phyloP scores from a whole-genome alignment of 1,284 basidiomycete genomes.

The Fomitopsis palustris region DNA sequence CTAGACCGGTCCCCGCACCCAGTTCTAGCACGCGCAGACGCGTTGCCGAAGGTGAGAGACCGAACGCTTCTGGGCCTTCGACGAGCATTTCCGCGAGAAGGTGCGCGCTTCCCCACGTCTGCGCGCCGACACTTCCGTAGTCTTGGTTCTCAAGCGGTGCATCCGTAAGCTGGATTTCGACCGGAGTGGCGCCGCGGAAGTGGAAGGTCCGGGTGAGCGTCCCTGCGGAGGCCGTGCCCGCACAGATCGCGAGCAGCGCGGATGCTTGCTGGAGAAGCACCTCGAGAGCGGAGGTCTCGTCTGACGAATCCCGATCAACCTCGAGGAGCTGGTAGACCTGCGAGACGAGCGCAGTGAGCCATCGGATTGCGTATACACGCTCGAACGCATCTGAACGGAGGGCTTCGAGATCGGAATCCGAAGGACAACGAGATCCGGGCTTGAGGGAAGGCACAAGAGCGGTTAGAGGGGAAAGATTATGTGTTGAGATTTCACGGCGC shows the following conservation, averaged over 20 bases:
- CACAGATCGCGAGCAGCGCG: constrained; percentile 34
- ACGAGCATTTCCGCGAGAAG: constrained; percentile 78
- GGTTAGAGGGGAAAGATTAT: background rate
- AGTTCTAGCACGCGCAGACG: constrained; percentile 72
- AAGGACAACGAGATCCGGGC: background rate
- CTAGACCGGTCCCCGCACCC: constrained; percentile 85
- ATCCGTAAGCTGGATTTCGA: constrained; percentile 61
- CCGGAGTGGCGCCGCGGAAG: constrained; percentile 27
- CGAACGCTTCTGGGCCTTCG: constrained; percentile 53
- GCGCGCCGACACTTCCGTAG: constrained; percentile 77
- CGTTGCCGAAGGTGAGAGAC: constrained; percentile 25
- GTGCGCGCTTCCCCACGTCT: constrained; percentile 89
- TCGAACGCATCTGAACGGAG: constrained; percentile 60
- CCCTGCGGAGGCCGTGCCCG: constrained; percentile 38
- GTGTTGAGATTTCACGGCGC: background rate
- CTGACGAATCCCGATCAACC: constrained; percentile 32
- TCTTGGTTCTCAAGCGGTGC: constrained; percentile 73
- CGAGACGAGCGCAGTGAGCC: constrained; percentile 67
- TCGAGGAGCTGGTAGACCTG: constrained; percentile 70
- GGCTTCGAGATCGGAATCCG: constrained; percentile 8
- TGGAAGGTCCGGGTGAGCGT: constrained; percentile 37
- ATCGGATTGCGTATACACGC: constrained; percentile 61
- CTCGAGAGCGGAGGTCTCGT: constrained; percentile 26
- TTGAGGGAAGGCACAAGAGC: background rate
- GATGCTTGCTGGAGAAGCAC: constrained; percentile 52